Evolutionary conservation across 1,139 yeast genomes (phyloP), one percentile per base, ranked within the genome.

Genomic region (Debaryomycetaceae sp.): DNA sequence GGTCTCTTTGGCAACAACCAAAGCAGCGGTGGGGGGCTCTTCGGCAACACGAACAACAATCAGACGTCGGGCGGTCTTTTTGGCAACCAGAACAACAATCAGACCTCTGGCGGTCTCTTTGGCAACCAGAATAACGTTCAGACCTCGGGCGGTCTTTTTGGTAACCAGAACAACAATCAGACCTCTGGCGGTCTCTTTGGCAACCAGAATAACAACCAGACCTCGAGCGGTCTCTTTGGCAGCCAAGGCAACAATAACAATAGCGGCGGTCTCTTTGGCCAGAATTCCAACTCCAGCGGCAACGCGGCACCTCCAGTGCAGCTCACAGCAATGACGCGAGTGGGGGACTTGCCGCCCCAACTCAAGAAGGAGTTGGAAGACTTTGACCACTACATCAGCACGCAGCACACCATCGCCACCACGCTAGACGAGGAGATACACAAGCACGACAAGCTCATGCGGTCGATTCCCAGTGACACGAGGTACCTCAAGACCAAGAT

Each of bases 401-500:
- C 78, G 23, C 97, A 91, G 58, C 84, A 83, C 35, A 74, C 82
- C 36, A 82, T 84, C 32, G 82, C 95, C 5, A 91, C 86, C 27
- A 83, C 83, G 29, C 64, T 91, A 37, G 77, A 78, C 40, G 71
- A 79, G 16, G 83, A 79, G 40, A 64, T 72, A 35, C 62, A 62
- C 10, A 75, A 75, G 21, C 96, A 88, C 44, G 72, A 75, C 31
- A 81, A 78, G 35, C 64, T 83, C 29, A 75, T 91, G 27, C 75
- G 73, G 20, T 80, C 95, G 34, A 81, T 91, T 28, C 96, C 96
- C 11, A 72, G 84, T 37, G 98, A 93, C 50, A 81, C 85, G 23
- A 76, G 75, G 42, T 85, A 80, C 44, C 59, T 91, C 37, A 70
- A 71, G 34, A 71, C 78, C 44, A 79, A 79, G 45, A 65, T 77